Conservation (phyloP, 2,329 filamentous ascomycete species). For the Juglanconis juglandina region DNA sequence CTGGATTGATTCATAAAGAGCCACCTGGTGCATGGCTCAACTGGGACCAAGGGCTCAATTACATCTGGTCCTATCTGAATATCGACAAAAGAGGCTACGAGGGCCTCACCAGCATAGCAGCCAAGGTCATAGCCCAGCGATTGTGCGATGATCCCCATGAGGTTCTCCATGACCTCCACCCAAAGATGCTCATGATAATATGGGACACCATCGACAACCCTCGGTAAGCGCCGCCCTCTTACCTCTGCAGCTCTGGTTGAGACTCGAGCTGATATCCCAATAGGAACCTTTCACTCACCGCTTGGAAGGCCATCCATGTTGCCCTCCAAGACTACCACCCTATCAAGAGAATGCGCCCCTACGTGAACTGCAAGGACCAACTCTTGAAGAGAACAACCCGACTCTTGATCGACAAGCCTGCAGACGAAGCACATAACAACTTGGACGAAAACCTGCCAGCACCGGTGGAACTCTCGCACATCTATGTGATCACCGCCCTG, state of each 20-base stretch:
- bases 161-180: background rate
- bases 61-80: background rate
- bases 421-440: no score
- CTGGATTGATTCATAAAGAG: background rate
- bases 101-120: background rate
- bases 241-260: background rate
- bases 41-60: background rate
- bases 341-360: background rate
- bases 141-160: background rate
- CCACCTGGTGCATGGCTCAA: background rate
- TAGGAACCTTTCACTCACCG: background rate
- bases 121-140: background rate
- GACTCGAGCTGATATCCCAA: background rate
- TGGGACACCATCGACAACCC: background rate
- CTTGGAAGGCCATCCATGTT: background rate
- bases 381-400: background rate
- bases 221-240: background rate
- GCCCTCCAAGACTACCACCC: background rate
- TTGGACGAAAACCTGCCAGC: no score
- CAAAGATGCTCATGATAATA: background rate
- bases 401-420: background rate
- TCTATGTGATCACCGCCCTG: background rate
- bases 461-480: no score
- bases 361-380: background rate
- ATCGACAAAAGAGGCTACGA: background rate